Evolutionary conservation across 2,329 filamentous ascomycete species (phyloP).

Genomic region (Boeremia exigua): DNA sequence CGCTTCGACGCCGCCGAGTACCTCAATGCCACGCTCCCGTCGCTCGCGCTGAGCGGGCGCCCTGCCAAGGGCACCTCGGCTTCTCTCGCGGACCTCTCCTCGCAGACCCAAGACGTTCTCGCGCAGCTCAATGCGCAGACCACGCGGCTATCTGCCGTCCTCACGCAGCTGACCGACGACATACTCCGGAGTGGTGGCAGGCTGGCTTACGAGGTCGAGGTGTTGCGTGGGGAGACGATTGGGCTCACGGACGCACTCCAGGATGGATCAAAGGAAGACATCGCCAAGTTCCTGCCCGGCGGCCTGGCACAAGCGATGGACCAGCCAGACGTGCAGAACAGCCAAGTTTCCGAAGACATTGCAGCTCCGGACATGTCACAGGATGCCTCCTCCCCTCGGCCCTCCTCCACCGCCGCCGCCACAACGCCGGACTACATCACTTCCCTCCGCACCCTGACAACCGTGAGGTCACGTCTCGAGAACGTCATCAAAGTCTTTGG

Average conservation of each 20-base stretch:
- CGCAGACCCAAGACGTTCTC: constrained; percentile 81
- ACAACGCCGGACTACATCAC: constrained; percentile 64
- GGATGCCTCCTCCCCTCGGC: background rate
- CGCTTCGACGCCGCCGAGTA: constrained; percentile 85
- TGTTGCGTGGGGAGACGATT: constrained; percentile 85
- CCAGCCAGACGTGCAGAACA: background rate
- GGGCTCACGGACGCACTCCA: constrained; percentile 79
- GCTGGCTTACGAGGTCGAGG: constrained; percentile 91
- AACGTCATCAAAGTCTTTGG: constrained; percentile 90
- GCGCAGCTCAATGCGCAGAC: constrained; percentile 90
- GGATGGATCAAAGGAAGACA: constrained; percentile 73
- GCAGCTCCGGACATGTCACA: background rate
- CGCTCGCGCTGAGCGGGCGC: constrained; percentile 62
- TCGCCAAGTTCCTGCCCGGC: constrained; percentile 72
- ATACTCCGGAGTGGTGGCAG: constrained; percentile 88
- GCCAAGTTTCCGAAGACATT: background rate
- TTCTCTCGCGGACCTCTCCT: constrained; percentile 76
- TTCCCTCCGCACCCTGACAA: constrained; percentile 80
- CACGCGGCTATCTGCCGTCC: constrained; percentile 76
- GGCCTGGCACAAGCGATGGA: constrained; percentile 35
- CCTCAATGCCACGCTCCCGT: constrained; percentile 79
- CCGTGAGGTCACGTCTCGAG: constrained; percentile 84
- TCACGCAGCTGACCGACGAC: constrained; percentile 92
- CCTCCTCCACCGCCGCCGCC: constrained; percentile 1
- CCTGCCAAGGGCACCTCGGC: constrained; percentile 53